These are phyloP conservation scores for Paecilomyces sp. DNA, from an alignment of 2,329 filamentous ascomycete species.

Conservation along the genomic window DNA sequence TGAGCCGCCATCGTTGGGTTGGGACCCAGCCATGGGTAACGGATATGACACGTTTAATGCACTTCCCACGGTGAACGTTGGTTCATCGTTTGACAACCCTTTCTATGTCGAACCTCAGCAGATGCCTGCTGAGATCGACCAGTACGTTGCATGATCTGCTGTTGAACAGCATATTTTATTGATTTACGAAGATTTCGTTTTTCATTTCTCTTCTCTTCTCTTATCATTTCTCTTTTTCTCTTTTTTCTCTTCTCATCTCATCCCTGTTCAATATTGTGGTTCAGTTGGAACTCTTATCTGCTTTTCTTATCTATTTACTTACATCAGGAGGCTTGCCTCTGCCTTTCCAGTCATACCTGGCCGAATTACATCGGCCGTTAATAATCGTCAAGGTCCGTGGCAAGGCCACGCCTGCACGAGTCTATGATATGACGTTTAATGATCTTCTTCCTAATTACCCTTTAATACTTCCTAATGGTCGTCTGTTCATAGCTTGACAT, in stretches of 20 bases:
- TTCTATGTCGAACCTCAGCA: constrained; percentile 26
- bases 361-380: neutral
- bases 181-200: constrained; percentile 5
- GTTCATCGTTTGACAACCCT: constrained; percentile 23
- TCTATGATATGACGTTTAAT: neutral
- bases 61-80: constrained; percentile 21
- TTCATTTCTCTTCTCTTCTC: constrained; percentile 6
- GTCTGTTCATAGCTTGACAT: constrained; percentile 3
- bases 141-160: constrained; percentile 28
- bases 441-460: constrained; percentile 1
- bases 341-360: neutral
- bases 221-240: constrained; percentile 1
- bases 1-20: constrained; percentile 11
- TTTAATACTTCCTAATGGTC: constrained; percentile 3
- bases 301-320: neutral
- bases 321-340: neutral
- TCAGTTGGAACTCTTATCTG: constrained; percentile 1
- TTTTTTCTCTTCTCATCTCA: neutral
- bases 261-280: constrained; percentile 1
- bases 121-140: constrained; percentile 24
- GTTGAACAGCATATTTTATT: constrained; percentile 15
- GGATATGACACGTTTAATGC: constrained; percentile 22
- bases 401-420: neutral
- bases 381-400: neutral
- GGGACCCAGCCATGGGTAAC: constrained; percentile 20